Percentiles rank a stretch among this genome's conserved stretches.
These are phyloP conservation scores for Fusarium lateritium DNA, from an alignment of 2,329 filamentous ascomycete genomes.

Conservation along the genomic window DNA sequence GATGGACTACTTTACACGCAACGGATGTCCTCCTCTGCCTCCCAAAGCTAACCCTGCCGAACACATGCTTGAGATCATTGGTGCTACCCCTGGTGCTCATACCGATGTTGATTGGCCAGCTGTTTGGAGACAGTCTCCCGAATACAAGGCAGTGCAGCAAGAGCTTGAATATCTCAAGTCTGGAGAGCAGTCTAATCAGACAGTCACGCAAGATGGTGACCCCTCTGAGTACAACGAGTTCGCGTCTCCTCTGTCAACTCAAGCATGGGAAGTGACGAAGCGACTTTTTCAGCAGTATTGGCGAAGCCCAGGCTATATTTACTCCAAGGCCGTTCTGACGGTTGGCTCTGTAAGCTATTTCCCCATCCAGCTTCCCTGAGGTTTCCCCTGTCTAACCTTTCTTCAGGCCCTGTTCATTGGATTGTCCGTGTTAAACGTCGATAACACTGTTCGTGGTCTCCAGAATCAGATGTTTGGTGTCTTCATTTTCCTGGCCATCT, in stretches of 20 bases:
- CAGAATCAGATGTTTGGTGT: constrained; percentile 81
- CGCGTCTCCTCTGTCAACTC: constrained; percentile 48
- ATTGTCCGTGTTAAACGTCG: constrained; percentile 75
- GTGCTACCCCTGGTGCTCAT: constrained; percentile 64
- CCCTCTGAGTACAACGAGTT: constrained; percentile 48
- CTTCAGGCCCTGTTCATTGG: constrained; percentile 71
- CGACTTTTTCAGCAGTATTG: constrained; percentile 53
- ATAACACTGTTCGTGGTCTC: constrained; percentile 73
- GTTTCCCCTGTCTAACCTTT: not conserved
- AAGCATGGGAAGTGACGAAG: constrained; percentile 55
- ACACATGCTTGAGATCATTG: constrained; percentile 70
- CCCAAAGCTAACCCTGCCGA: constrained; percentile 75
- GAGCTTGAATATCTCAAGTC: constrained; percentile 51
- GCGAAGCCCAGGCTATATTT: constrained; percentile 70
- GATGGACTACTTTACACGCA: constrained; percentile 72
- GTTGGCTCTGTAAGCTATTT: constrained; percentile 48
- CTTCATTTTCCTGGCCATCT: constrained; percentile 80
- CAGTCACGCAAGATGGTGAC: not conserved
- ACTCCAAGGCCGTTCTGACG: constrained; percentile 61
- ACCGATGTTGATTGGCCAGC: constrained; percentile 57
- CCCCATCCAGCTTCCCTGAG: accelerated
- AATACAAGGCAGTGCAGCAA: constrained; percentile 51
- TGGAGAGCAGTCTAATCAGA: not conserved
- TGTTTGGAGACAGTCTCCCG: constrained; percentile 54
- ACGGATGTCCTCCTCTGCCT: constrained; percentile 69